Evolutionary conservation across 257 asterid genomes (phyloP), one percentile per base, ranked within the genome.

Genomic region (Ilex asprella): DNA sequence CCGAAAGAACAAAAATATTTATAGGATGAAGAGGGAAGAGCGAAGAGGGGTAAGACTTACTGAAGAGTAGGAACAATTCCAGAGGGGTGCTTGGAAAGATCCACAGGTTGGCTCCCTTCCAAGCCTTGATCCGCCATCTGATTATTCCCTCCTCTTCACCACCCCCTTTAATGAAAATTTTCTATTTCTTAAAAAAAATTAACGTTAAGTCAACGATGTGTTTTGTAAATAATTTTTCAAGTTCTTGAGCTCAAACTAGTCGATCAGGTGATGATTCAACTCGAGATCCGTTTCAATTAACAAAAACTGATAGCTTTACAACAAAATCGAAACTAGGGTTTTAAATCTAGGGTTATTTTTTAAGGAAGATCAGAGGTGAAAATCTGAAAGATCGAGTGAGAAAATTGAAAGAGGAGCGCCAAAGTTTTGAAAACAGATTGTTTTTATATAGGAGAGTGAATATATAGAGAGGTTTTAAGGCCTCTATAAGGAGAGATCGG

Each of bases 101-200:
- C 73, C 50, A 67, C 73, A 5, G 77, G 66, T 54, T 62, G 73
- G 68, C 67, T 72, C 69, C 73, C 77, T 62, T 62, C 73, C 59
- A 67, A 16, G 6, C 61, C 69, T 11, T 65, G 32, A 30, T 63
- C 64, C 2, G 60, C 64, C 75, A 70, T 63, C 30, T 63, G 41
- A 35, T 35, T 35, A 35, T 3, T 35, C 8, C 5, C 8, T 35
- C 41, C 41, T 35, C 27, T 21, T 21, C 27, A 21, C 27, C 41
- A 35, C 41, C 41, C 41, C 41, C 41, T 35, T 4, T 35, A 35
- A 4, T 35, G 7, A 35, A 35, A 35, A 3, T 35, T 35, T 8
- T 35, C 0, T 4, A 3, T 35, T 35, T 35, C 41, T 35, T 35
- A 3, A 35, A 3, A 35, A 5, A 43, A 52, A 39, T 54, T 53